Evolutionary conservation across 768 basidiomycete species (phyloP), one percentile per base, ranked within the genome.

Genomic region (Mycena crocata): DNA sequence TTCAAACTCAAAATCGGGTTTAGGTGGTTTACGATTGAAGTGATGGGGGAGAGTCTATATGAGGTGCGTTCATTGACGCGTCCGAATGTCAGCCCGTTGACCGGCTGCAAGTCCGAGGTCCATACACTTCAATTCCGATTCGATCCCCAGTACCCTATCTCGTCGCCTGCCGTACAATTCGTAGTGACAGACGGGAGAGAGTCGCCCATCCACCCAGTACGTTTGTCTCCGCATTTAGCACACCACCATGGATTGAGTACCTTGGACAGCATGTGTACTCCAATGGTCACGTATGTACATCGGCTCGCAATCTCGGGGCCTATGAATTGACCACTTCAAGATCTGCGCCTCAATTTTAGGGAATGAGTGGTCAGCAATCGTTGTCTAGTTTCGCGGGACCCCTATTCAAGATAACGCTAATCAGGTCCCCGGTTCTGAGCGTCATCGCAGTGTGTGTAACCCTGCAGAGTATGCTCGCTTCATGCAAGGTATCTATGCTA

Each of bases 341-440:
- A 95, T 96, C 71, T 96, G 94, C 74, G 93, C 93, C 12, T 94
- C 93, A 17, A 95, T 96, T 62, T 87, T 96, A 10, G 95, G 93
- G 30, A 91, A 86, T 71, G 94, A 95, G 69, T 95, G 94, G 94
- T 93, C 24, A 40, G 56, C 8, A 17, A 17, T 51, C 21, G 42
- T 30, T 17, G 15, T 34, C 31, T 39, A 52, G 28, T 26, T 32
- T 3, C 6, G 6, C 30, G 46, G 19, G n/a, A 30, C 50, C 35
- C 59, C 50, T 69, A 62, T 50, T 52, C 42, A 62, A 42, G 24
- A 26, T 60, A 26, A 3, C 15, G 23, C 21, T 15, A 21, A 35
- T 37, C 90, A 89, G 89, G 88, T 67, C 92, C 13, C 94, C 93
- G 0, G 93, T 94, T n/a, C 79, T 95, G 68, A 93, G 91, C 66